Evolutionary conservation across 2,329 filamentous ascomycete species (phyloP), one percentile per base, ranked within the genome.

Genomic region (Simplicillium aogashimaense): DNA sequence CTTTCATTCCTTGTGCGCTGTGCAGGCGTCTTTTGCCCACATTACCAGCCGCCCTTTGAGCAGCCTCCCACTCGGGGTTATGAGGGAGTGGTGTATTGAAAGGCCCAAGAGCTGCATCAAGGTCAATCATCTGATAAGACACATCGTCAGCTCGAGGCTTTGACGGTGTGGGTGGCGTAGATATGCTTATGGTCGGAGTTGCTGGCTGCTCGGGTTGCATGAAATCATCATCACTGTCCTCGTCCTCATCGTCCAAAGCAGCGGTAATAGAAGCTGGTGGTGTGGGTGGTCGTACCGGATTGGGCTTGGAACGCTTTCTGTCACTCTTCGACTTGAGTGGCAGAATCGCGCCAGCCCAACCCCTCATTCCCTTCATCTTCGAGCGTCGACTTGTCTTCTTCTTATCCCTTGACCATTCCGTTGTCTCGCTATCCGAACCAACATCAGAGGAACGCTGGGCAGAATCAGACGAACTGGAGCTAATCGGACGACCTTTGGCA

Each of bases 51-150:
- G 70, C 70, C 43, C 68, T 68, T 48, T 83, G 78, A 7, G 78
- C 80, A 2, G 78, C 76, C 45, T 83, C 78, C 72, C 81, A 83
- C 44, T 81, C 78, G 3, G 74, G 66, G 43, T 79, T 80, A 10
- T 69, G 69, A 28, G 67, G 67, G 2, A 79, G 66, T 18, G 85
- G 84, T 0, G 88, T 94, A 52, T 94, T 92, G 60, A 95, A 94
- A 0, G 90, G 88, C 2, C 88, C 89, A 2, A 97, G 72, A 18
- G 90, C 92, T 14, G 89, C 90, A 63, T 98, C 92, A 33, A 98
- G 67, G 58, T 98, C 92, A 47, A 98, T 94, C 59, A 95, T 83
- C 7, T 85, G 81, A 53, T 80, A 86, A 39, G 81, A 73, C 3
- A 75, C 59, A 43, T 94, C 86, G 36, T 81, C 76, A 3, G 47